A percentile compares a stretch with the other conserved stretches of the same genome.
Conservation (phyloP, 352 stramenopile species). For the Halophytophthora batemanensis region DNA sequence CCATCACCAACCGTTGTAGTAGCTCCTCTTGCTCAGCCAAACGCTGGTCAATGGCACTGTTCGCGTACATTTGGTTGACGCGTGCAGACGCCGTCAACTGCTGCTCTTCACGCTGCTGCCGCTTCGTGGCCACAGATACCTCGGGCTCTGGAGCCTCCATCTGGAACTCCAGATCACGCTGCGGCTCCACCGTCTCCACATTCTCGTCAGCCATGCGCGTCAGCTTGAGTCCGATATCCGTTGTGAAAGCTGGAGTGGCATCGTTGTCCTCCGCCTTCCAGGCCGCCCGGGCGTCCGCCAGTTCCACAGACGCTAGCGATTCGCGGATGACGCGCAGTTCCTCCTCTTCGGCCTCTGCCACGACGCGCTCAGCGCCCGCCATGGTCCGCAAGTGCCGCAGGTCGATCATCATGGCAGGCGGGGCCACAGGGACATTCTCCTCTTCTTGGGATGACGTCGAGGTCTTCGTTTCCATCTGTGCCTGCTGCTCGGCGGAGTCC, state of each 20-base stretch:
- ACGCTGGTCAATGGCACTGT: conserved; percentile 27
- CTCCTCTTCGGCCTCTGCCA: conserved; percentile 30
- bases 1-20: conserved; percentile 31
- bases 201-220: too few species aligned
- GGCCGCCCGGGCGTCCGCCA: conserved; percentile 19
- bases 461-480: conserved; percentile 30
- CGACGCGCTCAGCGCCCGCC: conserved; percentile 30
- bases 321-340: conserved; percentile 30
- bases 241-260: conserved; percentile 5
- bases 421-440: conserved; percentile 15
- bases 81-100: conserved; percentile 18
- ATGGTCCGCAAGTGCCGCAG: conserved; percentile 34
- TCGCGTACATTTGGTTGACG: conserved; percentile 9
- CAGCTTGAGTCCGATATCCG: too few species aligned
- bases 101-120: conserved; percentile 14
- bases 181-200: too few species aligned
- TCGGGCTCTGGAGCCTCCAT: too few species aligned
- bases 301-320: conserved; percentile 28
- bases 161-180: too few species aligned
- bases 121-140: neutral
- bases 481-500: conserved; percentile 13
- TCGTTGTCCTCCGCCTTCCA: conserved; percentile 6
- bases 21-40: conserved; percentile 35
- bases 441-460: conserved; percentile 28
- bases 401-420: conserved; percentile 29